A percentile compares a stretch with the other conserved stretches of the same genome.
Evolutionary conservation across 192 early-diverging fungal species (phyloP).

Genomic region (Rhizophagus prolifer): DNA sequence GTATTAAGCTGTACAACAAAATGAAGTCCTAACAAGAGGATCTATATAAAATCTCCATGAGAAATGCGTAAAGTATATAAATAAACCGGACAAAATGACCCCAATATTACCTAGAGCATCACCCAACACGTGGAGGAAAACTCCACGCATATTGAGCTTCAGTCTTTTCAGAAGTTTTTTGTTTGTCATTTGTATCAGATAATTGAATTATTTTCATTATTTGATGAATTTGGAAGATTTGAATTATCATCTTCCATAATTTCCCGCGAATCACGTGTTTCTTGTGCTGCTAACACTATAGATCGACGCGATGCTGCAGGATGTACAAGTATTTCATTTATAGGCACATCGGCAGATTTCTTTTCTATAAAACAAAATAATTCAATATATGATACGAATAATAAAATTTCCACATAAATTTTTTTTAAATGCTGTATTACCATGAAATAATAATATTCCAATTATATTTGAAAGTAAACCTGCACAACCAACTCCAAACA

Average conservation of each 20-base stretch:
- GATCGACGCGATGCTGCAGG: constrained; percentile 54
- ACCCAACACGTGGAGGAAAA: constrained; percentile 90
- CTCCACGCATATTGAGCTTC: constrained; percentile 55
- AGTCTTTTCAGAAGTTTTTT: constrained; percentile 12
- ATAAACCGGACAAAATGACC: constrained; percentile 76
- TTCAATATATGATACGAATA: neutral
- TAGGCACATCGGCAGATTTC: constrained; percentile 24
- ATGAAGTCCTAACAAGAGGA: constrained; percentile 63
- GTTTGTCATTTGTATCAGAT: neutral
- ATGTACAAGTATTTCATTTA: constrained; percentile 47
- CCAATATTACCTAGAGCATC: constrained; percentile 87
- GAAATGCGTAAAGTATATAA: constrained; percentile 70
- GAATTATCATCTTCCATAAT: neutral
- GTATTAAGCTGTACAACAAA: constrained; percentile 43
- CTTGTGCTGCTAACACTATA: constrained; percentile 46
- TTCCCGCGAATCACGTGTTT: constrained; percentile 1
- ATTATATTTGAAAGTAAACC: constrained; percentile 79
- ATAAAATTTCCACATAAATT: neutral
- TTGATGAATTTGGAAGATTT: constrained; percentile 16
- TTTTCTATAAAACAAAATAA: constrained; percentile 21
- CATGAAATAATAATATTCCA: constrained; percentile 82
- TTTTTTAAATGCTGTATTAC: constrained; percentile 27
- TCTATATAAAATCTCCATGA: constrained; percentile 82
- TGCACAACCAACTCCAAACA: constrained; percentile 75
- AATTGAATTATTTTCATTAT: constrained; percentile 2